Percentiles rank a stretch among this genome's conserved stretches.
These are phyloP conservation scores for Rhizopogon vesiculosus DNA, from an alignment of 768 basidiomycete species.

Conservation along the genomic window DNA sequence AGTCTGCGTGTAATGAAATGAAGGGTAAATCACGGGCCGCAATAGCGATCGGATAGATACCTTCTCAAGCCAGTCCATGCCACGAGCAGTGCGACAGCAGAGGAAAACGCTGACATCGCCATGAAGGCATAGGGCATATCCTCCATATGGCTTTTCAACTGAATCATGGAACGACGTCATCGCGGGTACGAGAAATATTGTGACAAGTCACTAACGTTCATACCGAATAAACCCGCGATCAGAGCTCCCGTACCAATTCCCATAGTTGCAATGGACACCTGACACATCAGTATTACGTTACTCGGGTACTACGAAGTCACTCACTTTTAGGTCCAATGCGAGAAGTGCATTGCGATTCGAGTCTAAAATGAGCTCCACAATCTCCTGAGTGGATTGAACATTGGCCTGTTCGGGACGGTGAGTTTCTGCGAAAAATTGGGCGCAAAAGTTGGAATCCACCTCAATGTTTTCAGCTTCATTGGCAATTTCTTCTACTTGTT, in stretches of 20 bases:
- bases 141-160: constrained; percentile 78
- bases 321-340: constrained; percentile 84
- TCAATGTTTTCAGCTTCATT: constrained; percentile 88
- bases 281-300: constrained; percentile 1
- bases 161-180: constrained; percentile 10
- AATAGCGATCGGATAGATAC: constrained; percentile 25
- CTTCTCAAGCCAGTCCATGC: constrained; percentile 65
- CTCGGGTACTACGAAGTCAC: constrained; percentile 2
- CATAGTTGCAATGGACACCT: constrained; percentile 93
- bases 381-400: constrained; percentile 96
- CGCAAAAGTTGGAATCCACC: constrained; percentile 33
- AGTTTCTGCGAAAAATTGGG: background rate
- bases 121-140: constrained; percentile 70
- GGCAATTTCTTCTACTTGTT: constrained; percentile 96
- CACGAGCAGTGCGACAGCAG: constrained; percentile 54
- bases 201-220: constrained; percentile 69
- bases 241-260: constrained; percentile 90
- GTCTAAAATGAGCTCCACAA: constrained; percentile 93
- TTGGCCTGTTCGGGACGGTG: constrained; percentile 52
- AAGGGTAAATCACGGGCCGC: constrained; percentile 7
- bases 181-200: background rate
- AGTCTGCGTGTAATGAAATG: constrained; percentile 23
- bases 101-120: constrained; percentile 54
- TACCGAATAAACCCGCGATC: constrained; percentile 88
- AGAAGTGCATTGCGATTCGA: constrained; percentile 92